These are phyloP conservation scores for Ascochyta pisi DNA, from an alignment of 2,329 filamentous ascomycete genomes.

Conservation along the genomic window DNA sequence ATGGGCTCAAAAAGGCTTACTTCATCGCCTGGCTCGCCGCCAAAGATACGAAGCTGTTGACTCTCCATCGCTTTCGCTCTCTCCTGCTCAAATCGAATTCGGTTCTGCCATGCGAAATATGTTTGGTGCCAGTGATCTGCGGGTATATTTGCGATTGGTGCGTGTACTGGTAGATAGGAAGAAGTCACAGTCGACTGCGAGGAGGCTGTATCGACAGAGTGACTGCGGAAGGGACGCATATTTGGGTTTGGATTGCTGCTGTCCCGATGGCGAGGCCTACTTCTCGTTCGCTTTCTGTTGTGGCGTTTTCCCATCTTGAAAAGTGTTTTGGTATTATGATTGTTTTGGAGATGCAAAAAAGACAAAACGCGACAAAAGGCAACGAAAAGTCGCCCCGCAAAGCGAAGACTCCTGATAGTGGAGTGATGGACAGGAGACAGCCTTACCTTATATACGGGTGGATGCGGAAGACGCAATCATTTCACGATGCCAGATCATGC, in stretches of 20 bases:
- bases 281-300: conserved; percentile 54
- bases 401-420: conserved; percentile 38
- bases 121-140: conserved; percentile 47
- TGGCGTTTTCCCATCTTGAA: conserved; percentile 50
- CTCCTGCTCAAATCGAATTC: conserved; percentile 39
- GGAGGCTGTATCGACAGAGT: conserved; percentile 39
- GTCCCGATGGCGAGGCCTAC: conserved; percentile 51
- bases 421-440: conserved; percentile 16
- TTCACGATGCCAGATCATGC: conserved; percentile 29
- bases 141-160: conserved; percentile 26
- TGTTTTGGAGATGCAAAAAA: conserved; percentile 13
- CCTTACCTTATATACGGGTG: conserved; percentile 38
- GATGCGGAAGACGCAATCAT: conserved; percentile 18
- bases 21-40: conserved; percentile 53
- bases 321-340: background rate
- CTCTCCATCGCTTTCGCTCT: conserved; percentile 40
- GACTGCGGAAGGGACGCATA: conserved; percentile 39
- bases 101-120: conserved; percentile 48
- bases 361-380: conserved; percentile 7
- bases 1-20: conserved; percentile 53
- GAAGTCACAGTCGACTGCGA: conserved; percentile 33
- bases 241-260: conserved; percentile 29
- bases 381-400: conserved; percentile 38
- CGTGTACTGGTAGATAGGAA: conserved; percentile 28
- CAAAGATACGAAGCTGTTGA: conserved; percentile 53